Evolutionary conservation across 139 green algal genomes (phyloP), one percentile per base, ranked within the genome.

Genomic region (Yamagishiella unicocca): DNA sequence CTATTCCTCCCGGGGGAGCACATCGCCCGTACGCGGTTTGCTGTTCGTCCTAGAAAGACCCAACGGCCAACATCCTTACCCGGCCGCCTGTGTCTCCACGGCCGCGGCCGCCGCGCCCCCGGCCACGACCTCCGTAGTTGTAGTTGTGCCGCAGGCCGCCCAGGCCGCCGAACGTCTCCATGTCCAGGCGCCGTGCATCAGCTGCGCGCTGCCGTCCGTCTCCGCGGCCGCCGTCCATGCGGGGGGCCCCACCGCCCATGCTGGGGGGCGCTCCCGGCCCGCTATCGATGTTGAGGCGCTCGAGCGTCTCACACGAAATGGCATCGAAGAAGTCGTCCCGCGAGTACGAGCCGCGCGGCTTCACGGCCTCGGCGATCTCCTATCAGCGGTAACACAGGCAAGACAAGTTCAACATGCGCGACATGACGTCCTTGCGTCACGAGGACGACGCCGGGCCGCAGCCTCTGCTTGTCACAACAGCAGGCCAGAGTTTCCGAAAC

Each of bases 251-350:
- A 22, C 61, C 37, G 22, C n/a, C n/a, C n/a, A 29, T 27, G 42
- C 58, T 55, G 55, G 35, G 35, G 24, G 38, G 24, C 21, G 38
- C 50, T 19, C 24, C 53, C 7, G 55, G 33, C 4, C 31, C 43
- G 62, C 62, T 53, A 33, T 58, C 37, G 1, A 74, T 17, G 62
- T 43, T 33, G 19, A 82, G 31, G 4, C 83, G 82, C 88, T 82
- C 82, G 19, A 72, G 75, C 24, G 54, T 64, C 73, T 81, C 74
- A 43, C 70, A 80, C 31, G 31, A 43, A 19, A 98, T 93, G n/a
- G 89, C 86, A 85, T 98, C 96, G 80, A 98, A 98, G 82, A 98
- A 98, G 83, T 98, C 96, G 82, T 98, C 96, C 89, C 92, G 91
- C 54, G 67, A 61, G 66, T 93, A 91, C 10, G 62, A 40, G 62